Conservation (phyloP, 495 filamentous ascomycete genomes). For the Hyaloscypha bicolor region DNA sequence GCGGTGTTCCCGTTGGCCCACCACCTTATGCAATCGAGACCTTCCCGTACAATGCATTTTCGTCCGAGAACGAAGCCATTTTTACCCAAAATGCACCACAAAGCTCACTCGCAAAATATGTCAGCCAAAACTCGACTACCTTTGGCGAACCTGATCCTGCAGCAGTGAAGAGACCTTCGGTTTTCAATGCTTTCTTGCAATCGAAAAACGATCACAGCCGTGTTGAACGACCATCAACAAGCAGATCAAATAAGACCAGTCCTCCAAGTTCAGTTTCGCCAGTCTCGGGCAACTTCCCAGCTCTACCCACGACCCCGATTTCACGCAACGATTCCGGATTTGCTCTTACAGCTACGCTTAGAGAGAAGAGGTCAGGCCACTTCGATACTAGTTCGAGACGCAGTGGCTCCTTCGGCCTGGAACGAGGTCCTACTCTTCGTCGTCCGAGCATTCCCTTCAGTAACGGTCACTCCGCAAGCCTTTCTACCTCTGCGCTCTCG, state of each 20-base stretch:
- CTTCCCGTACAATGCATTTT: constrained; percentile 85
- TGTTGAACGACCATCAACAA: constrained; percentile 77
- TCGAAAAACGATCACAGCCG: constrained; percentile 67
- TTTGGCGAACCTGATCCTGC: constrained; percentile 70
- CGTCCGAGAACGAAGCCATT: constrained; percentile 79
- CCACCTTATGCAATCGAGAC: constrained; percentile 91
- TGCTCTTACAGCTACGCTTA: constrained; percentile 77
- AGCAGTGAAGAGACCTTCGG: constrained; percentile 48
- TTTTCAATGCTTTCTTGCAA: constrained; percentile 92
- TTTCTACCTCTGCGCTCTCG: constrained; percentile 82
- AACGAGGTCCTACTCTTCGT: constrained; percentile 65
- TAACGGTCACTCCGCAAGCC: constrained; percentile 73
- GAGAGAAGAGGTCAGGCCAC: constrained; percentile 94
- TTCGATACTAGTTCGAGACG: constrained; percentile 83
- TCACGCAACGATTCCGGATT: constrained; percentile 92
- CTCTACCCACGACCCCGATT: constrained; percentile 69
- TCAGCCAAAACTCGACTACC: constrained; percentile 81
- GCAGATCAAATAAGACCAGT: constrained; percentile 72
- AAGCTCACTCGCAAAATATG: constrained; percentile 79
- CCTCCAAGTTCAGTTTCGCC: constrained; percentile 89
- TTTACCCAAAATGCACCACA: constrained; percentile 70
- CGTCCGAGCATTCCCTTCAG: constrained; percentile 85
- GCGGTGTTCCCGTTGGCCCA: constrained; percentile 83
- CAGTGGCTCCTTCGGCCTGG: constrained; percentile 88
- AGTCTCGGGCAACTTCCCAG: constrained; percentile 76